Evolutionary conservation across 495 filamentous ascomycete genomes (phyloP).

Genomic region (Trichoderma virens): DNA sequence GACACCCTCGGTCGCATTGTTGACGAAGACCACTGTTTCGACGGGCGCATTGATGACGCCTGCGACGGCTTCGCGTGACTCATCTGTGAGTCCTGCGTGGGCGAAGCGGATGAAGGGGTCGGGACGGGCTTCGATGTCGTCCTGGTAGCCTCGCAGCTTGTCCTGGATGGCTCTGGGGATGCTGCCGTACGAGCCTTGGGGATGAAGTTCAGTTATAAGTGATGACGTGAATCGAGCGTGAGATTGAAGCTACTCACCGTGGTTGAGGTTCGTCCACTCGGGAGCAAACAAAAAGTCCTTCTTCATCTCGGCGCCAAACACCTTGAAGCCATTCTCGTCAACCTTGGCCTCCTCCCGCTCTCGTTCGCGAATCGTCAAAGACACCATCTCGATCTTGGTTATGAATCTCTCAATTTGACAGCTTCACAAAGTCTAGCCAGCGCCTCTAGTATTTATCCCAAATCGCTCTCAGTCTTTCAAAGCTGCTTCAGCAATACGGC

Average conservation of each 20-base stretch:
- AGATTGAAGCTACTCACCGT: slow-evolving; percentile 46
- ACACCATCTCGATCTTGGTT: background rate
- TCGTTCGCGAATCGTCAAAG: background rate
- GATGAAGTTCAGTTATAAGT: too few species aligned
- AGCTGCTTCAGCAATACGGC: background rate
- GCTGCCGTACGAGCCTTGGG: slow-evolving; percentile 67
- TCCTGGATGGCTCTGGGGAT: slow-evolving; percentile 54
- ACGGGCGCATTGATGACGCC: slow-evolving; percentile 51
- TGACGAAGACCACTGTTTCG: slow-evolving; percentile 64
- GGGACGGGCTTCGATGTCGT: slow-evolving; percentile 52
- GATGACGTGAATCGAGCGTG: background rate
- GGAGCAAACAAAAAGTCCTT: slow-evolving; percentile 67
- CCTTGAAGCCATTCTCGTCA: background rate
- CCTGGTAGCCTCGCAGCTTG: slow-evolving; percentile 50
- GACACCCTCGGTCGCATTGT: slow-evolving; percentile 74
- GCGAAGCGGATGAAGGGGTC: slow-evolving; percentile 66
- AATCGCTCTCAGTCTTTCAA: background rate
- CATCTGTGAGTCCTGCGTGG: slow-evolving; percentile 50
- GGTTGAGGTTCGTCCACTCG: slow-evolving; percentile 67
- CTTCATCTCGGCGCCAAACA: slow-evolving; percentile 54
- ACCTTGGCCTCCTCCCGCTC: background rate
- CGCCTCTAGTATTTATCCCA: background rate
- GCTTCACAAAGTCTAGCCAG: too few species aligned
- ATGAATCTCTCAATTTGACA: too few species aligned
- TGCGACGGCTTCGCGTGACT: slow-evolving; percentile 57